Conservation (phyloP, 169 alveolate species). For the Plasmodium knowlesi region DNA sequence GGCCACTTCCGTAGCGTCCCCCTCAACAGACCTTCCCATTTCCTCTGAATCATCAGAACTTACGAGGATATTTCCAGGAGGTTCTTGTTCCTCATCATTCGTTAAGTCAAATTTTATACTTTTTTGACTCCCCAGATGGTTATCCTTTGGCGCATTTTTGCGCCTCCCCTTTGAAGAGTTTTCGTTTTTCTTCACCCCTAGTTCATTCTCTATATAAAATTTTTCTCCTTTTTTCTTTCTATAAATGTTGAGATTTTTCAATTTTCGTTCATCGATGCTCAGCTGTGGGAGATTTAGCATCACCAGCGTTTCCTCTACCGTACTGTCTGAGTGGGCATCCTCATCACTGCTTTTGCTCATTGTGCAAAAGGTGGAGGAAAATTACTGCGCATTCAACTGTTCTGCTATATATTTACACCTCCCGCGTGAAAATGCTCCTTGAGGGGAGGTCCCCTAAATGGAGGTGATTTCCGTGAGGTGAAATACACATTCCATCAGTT, state of each 20-base stretch:
- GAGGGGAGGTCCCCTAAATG: background rate
- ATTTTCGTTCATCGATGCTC: conserved; percentile 29
- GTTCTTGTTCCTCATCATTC: conserved; percentile 1
- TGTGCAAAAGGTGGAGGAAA: background rate
- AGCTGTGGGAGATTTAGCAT: conserved; percentile 64
- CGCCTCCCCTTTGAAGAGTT: background rate
- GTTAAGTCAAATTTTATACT: conserved; percentile 14
- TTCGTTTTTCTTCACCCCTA: background rate
- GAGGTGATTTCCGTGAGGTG: background rate
- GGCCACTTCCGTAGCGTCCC: background rate
- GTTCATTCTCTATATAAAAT: conserved; percentile 7
- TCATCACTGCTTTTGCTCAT: background rate
- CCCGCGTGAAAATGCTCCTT: background rate
- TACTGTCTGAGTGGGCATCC: conserved; percentile 47
- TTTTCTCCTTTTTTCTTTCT: conserved; percentile 51
- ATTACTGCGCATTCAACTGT: background rate
- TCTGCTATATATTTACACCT: background rate
- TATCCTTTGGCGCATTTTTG: background rate
- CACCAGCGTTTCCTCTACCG: conserved; percentile 66
- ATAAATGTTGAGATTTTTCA: conserved; percentile 42
- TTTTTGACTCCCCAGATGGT: background rate
- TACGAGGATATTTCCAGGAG: background rate
- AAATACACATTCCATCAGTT: background rate
- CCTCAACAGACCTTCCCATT: background rate
- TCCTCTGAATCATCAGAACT: background rate